Conservation (phyloP, 768 basidiomycete species). For the Serpula lacrymans region DNA sequence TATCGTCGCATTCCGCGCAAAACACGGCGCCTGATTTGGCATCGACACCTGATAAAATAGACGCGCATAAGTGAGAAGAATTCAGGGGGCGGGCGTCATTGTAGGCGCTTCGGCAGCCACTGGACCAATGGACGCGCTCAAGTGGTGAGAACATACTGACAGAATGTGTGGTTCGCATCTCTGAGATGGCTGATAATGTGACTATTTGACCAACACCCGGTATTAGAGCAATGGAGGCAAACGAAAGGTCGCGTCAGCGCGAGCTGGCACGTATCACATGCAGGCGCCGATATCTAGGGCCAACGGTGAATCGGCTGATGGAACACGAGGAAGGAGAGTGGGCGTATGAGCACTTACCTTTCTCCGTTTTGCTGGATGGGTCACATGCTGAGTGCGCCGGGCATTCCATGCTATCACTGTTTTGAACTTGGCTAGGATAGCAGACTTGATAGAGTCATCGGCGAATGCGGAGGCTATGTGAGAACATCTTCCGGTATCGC, state of each 20-base stretch:
- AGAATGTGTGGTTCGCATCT: conserved; percentile 57
- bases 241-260: conserved; percentile 63
- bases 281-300: conserved; percentile 51
- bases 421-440: conserved; percentile 48
- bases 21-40: conserved; percentile 70
- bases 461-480: conserved; percentile 41
- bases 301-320: no score
- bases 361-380: conserved; percentile 55
- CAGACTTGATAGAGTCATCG: conserved; percentile 24
- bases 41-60: conserved; percentile 57
- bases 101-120: background rate
- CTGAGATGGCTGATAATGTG: conserved; percentile 60
- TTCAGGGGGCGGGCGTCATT: background rate
- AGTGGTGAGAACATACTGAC: conserved; percentile 40
- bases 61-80: background rate
- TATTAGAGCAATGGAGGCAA: conserved; percentile 68
- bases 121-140: background rate
- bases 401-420: conserved; percentile 55
- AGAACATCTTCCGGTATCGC: conserved; percentile 20
- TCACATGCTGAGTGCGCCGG: conserved; percentile 41
- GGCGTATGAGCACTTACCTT: conserved; percentile 35
- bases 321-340: background rate
- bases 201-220: conserved; percentile 64
- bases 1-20: conserved; percentile 72
- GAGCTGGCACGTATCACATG: conserved; percentile 57